These are phyloP conservation scores for Septoria linicola DNA, from an alignment of 2,329 filamentous ascomycete species.

Conservation along the genomic window DNA sequence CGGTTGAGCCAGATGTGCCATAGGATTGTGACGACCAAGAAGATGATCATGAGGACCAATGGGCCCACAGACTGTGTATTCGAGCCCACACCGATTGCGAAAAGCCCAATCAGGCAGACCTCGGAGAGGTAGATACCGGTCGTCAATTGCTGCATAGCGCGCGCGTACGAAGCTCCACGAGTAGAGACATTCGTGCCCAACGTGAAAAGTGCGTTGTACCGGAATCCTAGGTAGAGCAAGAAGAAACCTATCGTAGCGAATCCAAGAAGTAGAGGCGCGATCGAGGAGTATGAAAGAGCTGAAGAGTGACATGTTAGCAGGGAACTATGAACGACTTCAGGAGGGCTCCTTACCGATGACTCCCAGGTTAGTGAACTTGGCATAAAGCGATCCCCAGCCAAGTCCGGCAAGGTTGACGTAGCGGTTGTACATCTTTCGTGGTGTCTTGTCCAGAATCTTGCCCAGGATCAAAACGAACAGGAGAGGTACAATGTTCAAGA, in stretches of 20 bases:
- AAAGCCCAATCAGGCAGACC: conserved; percentile 48
- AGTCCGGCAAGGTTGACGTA: conserved; percentile 43
- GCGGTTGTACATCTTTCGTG: conserved; percentile 47
- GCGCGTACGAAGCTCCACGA: conserved; percentile 44
- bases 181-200: conserved; percentile 47
- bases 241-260: conserved; percentile 45
- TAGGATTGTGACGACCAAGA: conserved; percentile 42
- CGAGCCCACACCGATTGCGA: conserved; percentile 41
- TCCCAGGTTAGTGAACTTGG: conserved; percentile 44
- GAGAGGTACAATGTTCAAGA: conserved; percentile 34
- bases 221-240: conserved; percentile 49
- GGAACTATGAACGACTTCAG: neutral
- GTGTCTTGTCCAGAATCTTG: conserved; percentile 41
- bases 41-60: conserved; percentile 43
- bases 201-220: conserved; percentile 51
- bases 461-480: conserved; percentile 34
- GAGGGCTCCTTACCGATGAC: conserved; percentile 28
- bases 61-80: conserved; percentile 40
- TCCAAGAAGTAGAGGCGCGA: conserved; percentile 47
- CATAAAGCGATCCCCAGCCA: conserved; percentile 46
- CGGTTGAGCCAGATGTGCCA: conserved; percentile 42
- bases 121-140: conserved; percentile 49
- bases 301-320: no score
- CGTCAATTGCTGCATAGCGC: conserved; percentile 46
- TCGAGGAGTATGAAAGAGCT: conserved; percentile 48